A percentile compares a stretch with the other conserved stretches of the same genome.
These are phyloP conservation scores for Colletotrichum eleusines DNA, from an alignment of 2,329 filamentous ascomycete species.

Conservation along the genomic window DNA sequence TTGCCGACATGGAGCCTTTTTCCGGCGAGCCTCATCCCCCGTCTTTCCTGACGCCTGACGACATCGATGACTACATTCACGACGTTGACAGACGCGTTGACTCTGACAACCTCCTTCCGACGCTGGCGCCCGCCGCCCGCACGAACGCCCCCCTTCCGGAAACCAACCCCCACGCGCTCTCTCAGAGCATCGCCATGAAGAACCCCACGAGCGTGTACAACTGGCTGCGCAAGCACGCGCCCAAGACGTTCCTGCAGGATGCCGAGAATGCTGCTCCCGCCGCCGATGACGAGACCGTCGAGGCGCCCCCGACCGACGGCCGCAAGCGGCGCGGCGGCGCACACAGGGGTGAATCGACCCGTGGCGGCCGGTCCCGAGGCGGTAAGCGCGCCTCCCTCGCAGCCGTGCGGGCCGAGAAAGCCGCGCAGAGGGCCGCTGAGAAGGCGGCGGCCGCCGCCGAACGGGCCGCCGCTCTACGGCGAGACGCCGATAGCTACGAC, in stretches of 20 bases:
- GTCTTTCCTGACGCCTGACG: conserved; percentile 75
- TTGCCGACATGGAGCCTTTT: conserved; percentile 62
- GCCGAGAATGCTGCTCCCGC: conserved; percentile 61
- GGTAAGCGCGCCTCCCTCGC: conserved; percentile 51
- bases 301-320: conserved; percentile 43
- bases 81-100: conserved; percentile 69
- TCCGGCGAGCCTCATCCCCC: conserved; percentile 69
- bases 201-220: conserved; percentile 96
- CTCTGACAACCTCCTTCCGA: conserved; percentile 58
- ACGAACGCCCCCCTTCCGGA: conserved; percentile 45
- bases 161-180: conserved; percentile 54
- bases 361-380: conserved; percentile 43
- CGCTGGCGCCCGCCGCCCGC: conserved; percentile 64
- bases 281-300: conserved; percentile 55
- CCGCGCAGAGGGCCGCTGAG: conserved; percentile 55
- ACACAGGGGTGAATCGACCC: conserved; percentile 28
- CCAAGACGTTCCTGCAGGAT: conserved; percentile 87
- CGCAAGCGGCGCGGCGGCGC: conserved; percentile 44
- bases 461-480: conserved; percentile 48
- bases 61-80: conserved; percentile 80
- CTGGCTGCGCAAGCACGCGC: conserved; percentile 89
- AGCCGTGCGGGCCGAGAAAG: conserved; percentile 48
- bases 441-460: conserved; percentile 44
- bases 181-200: conserved; percentile 54
- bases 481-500: conserved; percentile 44